A percentile compares a stretch with the other conserved stretches of the same genome.
Conservation (phyloP, 2,329 filamentous ascomycete species). For the Venturiaceae sp. region DNA sequence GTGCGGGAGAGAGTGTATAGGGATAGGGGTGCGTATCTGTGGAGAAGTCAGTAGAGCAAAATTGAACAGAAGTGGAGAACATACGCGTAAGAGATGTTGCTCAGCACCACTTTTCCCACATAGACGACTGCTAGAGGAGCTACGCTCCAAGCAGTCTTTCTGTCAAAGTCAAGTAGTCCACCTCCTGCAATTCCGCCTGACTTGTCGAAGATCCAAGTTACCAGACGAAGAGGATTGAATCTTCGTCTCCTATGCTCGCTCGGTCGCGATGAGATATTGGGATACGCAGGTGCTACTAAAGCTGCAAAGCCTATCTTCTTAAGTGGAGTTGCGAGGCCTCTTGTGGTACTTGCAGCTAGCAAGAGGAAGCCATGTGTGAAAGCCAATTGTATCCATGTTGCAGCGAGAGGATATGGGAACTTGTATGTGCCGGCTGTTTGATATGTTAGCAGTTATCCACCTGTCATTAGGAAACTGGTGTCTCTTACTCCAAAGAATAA, state of each 20-base stretch:
- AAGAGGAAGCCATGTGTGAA: slow-evolving; percentile 40
- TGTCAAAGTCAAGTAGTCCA: slow-evolving; percentile 43
- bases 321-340: slow-evolving; percentile 32
- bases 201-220: slow-evolving; percentile 22
- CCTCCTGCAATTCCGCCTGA: slow-evolving; percentile 43
- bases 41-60: not conserved
- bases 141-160: slow-evolving; percentile 34
- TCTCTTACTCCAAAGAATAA: slow-evolving; percentile 36
- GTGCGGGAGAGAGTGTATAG: slow-evolving; percentile 44
- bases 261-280: slow-evolving; percentile 18
- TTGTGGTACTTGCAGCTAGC: slow-evolving; percentile 36
- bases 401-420: slow-evolving; percentile 43
- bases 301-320: slow-evolving; percentile 31
- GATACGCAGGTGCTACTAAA: slow-evolving; percentile 32
- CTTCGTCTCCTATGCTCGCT: slow-evolving; percentile 18
- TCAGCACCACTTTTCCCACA: slow-evolving; percentile 39
- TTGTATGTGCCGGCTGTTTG: slow-evolving; percentile 33
- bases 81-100: slow-evolving; percentile 45
- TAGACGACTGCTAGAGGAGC: slow-evolving; percentile 41
- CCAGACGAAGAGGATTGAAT: slow-evolving; percentile 13
- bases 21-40: slow-evolving; percentile 39
- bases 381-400: slow-evolving; percentile 40
- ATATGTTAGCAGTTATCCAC: slow-evolving; percentile 11
- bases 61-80: slow-evolving; percentile 10
- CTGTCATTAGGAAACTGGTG: slow-evolving; percentile 14